Evolutionary conservation across 805 yeast genomes (phyloP), one percentile per base, ranked within the genome.

Genomic region (Clavispora santaluciae): DNA sequence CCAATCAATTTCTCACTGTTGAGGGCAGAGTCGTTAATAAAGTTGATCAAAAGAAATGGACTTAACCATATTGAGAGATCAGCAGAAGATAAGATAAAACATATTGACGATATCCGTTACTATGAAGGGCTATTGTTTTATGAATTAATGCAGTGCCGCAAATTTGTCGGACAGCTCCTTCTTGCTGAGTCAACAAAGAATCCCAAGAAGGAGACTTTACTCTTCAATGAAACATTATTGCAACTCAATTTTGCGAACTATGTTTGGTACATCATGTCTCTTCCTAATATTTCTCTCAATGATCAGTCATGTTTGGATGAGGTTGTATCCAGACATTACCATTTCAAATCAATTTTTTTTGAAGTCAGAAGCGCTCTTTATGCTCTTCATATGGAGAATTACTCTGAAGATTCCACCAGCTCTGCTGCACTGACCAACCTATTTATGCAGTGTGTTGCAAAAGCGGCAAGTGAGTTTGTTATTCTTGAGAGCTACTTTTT

Each of bases 191-290:
- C 44, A 10, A 31, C 15, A 11, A 31, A 37, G 4, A 15, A 25
- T 13, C 24, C 29, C 2, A 41, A 23, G 6, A 20, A 22, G 7
- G 33, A 37, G n/a, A 39, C 47, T 2, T 36, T 53, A 3, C 29
- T 44, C 23, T 46, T 51, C 26, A 46, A 51, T 35, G 73, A 68
- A 46, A 73, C 68, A 38, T 43, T 68, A n/a, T 47, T 66, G 20
- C 72, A 68, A 44, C 45, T 63, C 4, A 68, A 68, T 36, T 59
- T 66, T 42, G 53, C 63, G 11, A 68, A 68, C 40, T 68, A 67
- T 40, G 48, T 68, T 12, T 46, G 72, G 17, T 65, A 50, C 41
- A 42, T 69, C 9, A 35, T 68, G n/a, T 46, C 42, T 15, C 49
- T 69, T 22, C 73, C 73, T 1, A 39, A 28, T 6, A 41, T 47